Conservation (phyloP, 148 eudicot species). For the Rhododendron griersonianum region DNA sequence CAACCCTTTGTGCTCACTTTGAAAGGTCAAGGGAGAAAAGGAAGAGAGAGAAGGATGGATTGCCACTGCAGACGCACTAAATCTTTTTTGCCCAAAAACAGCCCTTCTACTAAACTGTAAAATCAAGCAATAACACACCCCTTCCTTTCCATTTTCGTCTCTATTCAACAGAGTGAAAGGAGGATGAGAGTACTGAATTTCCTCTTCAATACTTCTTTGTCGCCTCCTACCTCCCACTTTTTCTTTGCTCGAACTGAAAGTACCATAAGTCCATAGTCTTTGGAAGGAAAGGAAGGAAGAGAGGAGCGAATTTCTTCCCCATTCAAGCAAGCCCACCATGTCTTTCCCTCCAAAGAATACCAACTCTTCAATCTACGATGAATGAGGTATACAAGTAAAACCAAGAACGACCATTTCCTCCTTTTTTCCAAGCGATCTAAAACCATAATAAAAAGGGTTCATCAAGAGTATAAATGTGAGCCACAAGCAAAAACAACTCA, state of each 20-base stretch:
- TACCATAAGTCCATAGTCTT: background rate
- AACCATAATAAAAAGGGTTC: background rate
- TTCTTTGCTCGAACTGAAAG: background rate
- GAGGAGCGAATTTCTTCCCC: background rate
- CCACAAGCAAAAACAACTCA: background rate
- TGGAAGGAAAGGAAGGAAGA: background rate
- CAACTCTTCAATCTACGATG: background rate
- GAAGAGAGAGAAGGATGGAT: background rate
- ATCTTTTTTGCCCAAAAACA: background rate
- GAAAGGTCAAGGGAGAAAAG: background rate
- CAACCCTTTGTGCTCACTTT: background rate
- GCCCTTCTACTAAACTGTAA: background rate
- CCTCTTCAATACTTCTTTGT: background rate
- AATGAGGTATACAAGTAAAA: background rate
- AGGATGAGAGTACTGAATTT: background rate
- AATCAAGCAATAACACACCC: background rate
- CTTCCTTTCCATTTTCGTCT: background rate
- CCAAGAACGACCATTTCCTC: background rate
- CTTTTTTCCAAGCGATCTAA: background rate
- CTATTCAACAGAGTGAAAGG: background rate
- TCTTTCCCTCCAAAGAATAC: conserved; percentile 1
- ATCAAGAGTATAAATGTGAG: background rate
- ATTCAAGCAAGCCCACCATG: background rate
- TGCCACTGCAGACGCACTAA: background rate
- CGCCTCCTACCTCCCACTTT: background rate